Percentiles rank a stretch among this genome's conserved stretches.
phyloP scores from a whole-genome alignment of 2,329 filamentous ascomycete species.

The Pseudogymnoascus verrucosus region DNA sequence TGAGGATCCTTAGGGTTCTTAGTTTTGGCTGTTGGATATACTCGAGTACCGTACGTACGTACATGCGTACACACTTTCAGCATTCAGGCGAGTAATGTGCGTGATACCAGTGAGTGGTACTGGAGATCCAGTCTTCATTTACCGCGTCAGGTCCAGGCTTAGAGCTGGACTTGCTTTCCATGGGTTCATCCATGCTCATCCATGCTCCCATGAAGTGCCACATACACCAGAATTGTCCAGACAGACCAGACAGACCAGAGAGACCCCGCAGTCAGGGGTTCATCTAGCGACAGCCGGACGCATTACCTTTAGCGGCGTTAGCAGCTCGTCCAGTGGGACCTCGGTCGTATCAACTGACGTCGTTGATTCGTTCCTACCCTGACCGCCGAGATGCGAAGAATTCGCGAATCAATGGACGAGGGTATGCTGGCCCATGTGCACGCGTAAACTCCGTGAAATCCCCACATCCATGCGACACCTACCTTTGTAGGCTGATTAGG shows the following conservation, averaged over 20 bases:
- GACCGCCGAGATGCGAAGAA: not conserved
- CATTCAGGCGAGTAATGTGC: not conserved
- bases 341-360: not conserved
- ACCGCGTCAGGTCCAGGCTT: conserved; percentile 1
- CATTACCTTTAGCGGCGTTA: not conserved
- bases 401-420: conserved; percentile 4
- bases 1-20: not conserved
- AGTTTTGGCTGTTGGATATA: not conserved
- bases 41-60: not conserved
- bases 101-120: not conserved
- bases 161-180: not conserved
- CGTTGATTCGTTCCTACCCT: not conserved
- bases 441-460: not conserved
- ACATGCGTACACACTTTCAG: not conserved
- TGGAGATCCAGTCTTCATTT: not conserved
- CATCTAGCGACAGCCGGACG: not conserved
- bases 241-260: not conserved
- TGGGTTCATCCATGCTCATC: not conserved
- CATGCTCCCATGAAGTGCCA: conserved; percentile 1
- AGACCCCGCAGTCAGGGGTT: not conserved
- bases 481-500: not conserved
- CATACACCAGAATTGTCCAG: not conserved
- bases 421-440: conserved; percentile 3
- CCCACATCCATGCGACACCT: not conserved
- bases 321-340: not conserved